Base-by-base conservation (phyloP, 768 basidiomycete species). In the Trametes coccinea region DNA sequence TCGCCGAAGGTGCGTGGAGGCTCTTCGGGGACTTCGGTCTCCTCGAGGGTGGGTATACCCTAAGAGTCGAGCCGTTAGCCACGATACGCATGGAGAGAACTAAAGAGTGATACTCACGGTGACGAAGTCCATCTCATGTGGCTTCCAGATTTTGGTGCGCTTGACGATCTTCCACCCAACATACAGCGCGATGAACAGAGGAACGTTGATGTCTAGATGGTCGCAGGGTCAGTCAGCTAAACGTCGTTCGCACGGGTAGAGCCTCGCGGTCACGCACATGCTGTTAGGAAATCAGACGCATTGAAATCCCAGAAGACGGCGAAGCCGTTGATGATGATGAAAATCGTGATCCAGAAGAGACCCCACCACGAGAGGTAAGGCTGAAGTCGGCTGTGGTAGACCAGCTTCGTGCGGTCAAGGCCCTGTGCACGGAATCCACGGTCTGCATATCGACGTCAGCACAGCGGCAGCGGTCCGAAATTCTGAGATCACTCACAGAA, bases 321-420 rank as follows among this genome's bases (percentile, higher is more conserved):
- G 67, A 82, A 80, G 6, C 82, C 82, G 67, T 77, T 82, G 71
- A 84, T 73, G 73, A 83, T 75, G 70, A 84, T 85, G 73, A 88
- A 86, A 67, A 89, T 67, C 2, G 74, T 50, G 11, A 80, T 84
- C 84, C 89, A 88, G 72, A 82, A 80, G 49, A 88, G 74, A 27
- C 86, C 90, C 84, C 89, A 89, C 71, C 83, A 86, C 14, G 88
- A 76, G 39, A 89, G 72, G 65, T 82, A 91, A 0, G 90, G 90
- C 68, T 90, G 88, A 30, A 87, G 72, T 2, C 68, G 63, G 65
- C 82, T 85, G 66, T 80, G 72, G 74, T 91, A 95, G 0, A 84
- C 78, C 47, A 93, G 83, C 17, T 80, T 78, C 33, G 67, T 79
- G 59, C 87, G 79, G 68, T 86, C 80, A 60, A 86, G 80, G 2